Percentiles rank a stretch among this genome's conserved stretches.
These are phyloP conservation scores for Penicillium occitanis DNA, from an alignment of 2,329 filamentous ascomycete genomes.

Conservation along the genomic window DNA sequence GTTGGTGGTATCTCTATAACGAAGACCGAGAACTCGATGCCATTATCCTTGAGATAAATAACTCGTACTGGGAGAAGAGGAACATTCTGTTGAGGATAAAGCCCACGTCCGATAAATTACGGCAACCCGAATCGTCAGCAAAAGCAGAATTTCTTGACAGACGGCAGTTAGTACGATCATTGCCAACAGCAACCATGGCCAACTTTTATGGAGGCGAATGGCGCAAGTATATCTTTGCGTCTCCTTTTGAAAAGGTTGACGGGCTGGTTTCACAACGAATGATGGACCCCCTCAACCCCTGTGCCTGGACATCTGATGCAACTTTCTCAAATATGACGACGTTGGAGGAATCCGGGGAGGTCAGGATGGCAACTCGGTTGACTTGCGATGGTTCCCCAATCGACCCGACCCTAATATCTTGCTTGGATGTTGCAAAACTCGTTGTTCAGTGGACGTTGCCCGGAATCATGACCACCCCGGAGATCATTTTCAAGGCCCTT, in stretches of 20 bases:
- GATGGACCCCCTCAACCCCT: not conserved
- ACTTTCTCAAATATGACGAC: conserved; percentile 9
- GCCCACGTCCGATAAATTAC: conserved; percentile 17
- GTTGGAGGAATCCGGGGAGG: not conserved
- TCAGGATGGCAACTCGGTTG: conserved; percentile 13
- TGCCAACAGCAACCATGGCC: not conserved
- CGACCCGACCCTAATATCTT: conserved; percentile 6
- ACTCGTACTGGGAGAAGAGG: conserved; percentile 23
- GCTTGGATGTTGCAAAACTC: not conserved
- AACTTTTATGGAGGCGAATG: conserved; percentile 11
- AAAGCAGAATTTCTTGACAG: not conserved
- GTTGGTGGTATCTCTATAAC: conserved; percentile 24
- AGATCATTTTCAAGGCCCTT: conserved; percentile 2
- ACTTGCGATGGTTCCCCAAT: conserved; percentile 8
- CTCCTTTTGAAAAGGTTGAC: conserved; percentile 17
- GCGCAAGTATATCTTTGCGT: conserved; percentile 15
- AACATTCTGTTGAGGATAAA: conserved; percentile 21
- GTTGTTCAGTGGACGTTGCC: conserved; percentile 5
- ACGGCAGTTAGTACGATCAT: not conserved
- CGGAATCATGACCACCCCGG: not conserved
- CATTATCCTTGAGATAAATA: conserved; percentile 25
- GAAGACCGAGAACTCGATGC: conserved; percentile 17
- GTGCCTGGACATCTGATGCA: not conserved
- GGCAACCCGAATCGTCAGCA: not conserved
- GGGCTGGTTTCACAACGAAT: conserved; percentile 9